Conservation (phyloP, 2,329 filamentous ascomycete species). For the Verticillium alfalfae region DNA sequence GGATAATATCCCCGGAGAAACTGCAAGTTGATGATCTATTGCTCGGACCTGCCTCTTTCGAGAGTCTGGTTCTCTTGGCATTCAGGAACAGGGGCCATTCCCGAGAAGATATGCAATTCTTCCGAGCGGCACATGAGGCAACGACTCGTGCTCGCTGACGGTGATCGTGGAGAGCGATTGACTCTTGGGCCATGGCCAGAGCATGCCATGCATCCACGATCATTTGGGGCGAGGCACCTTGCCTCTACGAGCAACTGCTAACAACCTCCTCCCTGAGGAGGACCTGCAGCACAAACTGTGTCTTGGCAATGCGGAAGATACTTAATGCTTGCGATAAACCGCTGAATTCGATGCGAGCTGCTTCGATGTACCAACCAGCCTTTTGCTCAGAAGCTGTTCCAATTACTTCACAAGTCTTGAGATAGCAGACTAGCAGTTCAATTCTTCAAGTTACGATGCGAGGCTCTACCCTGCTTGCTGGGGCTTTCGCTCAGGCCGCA, state of each 20-base stretch:
- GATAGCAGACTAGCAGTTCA: background rate
- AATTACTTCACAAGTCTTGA: background rate
- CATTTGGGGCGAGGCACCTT: too few species aligned
- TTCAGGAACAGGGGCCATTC: background rate
- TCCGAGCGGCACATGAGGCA: background rate
- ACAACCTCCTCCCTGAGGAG: too few species aligned
- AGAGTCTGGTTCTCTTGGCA: background rate
- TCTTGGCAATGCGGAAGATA: background rate
- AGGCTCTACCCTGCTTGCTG: slow-evolving; percentile 4
- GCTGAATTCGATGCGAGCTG: background rate
- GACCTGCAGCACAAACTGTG: too few species aligned
- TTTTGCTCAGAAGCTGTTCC: background rate
- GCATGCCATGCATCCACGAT: too few species aligned
- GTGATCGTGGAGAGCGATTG: too few species aligned
- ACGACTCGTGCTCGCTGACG: background rate
- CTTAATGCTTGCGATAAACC: background rate
- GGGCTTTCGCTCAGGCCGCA: slow-evolving; percentile 6
- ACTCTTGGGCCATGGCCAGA: too few species aligned
- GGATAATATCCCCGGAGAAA: background rate
- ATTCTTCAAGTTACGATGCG: slow-evolving; percentile 2
- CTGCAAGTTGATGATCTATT: background rate
- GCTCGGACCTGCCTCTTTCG: background rate
- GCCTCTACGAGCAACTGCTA: too few species aligned
- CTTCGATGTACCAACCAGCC: background rate
- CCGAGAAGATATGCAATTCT: background rate